A percentile compares a stretch with the other conserved stretches of the same genome.
These are phyloP conservation scores for Debaryomyces maramus DNA, from an alignment of 805 yeast species.

Conservation along the genomic window DNA sequence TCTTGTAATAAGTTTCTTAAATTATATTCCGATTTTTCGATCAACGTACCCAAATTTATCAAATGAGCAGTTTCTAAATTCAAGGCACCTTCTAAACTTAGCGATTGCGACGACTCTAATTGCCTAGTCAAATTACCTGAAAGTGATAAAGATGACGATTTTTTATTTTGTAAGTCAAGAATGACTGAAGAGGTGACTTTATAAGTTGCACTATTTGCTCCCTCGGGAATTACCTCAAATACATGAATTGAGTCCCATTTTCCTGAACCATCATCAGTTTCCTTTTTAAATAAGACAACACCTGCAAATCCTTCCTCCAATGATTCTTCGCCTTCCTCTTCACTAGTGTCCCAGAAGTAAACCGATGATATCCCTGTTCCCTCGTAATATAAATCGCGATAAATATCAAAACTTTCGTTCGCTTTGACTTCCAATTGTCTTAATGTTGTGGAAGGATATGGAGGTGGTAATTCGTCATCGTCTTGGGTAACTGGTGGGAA, in stretches of 20 bases:
- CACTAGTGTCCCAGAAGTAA: slow-evolving; percentile 87
- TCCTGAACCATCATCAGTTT: slow-evolving; percentile 49
- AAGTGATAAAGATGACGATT: slow-evolving; percentile 40
- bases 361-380: slow-evolving; percentile 84
- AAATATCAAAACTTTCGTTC: slow-evolving; percentile 88
- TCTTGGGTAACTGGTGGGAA: slow-evolving; percentile 41
- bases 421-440: slow-evolving; percentile 77
- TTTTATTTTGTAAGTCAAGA: slow-evolving; percentile 53
- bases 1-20: slow-evolving; percentile 86
- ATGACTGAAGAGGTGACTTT: slow-evolving; percentile 86
- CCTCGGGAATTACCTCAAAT: slow-evolving; percentile 61
- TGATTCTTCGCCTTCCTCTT: slow-evolving; percentile 42
- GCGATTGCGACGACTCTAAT: slow-evolving; percentile 53
- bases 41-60: slow-evolving; percentile 77
- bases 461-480: slow-evolving; percentile 65
- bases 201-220: slow-evolving; percentile 47
- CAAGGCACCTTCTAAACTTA: slow-evolving; percentile 29
- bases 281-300: slow-evolving; percentile 81
- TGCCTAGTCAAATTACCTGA: slow-evolving; percentile 90
- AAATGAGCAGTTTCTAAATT: slow-evolving; percentile 66
- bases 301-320: slow-evolving; percentile 76
- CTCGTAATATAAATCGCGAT: slow-evolving; percentile 91
- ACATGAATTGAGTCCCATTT: slow-evolving; percentile 95
- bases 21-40: slow-evolving; percentile 87
- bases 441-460: slow-evolving; percentile 65